These are phyloP conservation scores for Plantago elongata DNA, from an alignment of 257 asterid genomes.

Conservation along the genomic window DNA sequence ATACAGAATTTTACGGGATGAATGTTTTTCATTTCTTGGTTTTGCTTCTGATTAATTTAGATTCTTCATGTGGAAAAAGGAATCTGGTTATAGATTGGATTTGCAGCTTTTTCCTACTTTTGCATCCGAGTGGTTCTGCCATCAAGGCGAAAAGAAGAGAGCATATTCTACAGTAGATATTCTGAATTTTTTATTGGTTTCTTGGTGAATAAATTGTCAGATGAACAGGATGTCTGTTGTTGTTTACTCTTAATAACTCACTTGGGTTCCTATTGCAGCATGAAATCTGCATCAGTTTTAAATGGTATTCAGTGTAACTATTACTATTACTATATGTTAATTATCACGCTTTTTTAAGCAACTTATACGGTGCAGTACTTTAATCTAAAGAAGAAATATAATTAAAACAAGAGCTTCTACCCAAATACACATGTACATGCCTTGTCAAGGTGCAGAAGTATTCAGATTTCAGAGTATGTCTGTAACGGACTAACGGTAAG, in stretches of 20 bases:
- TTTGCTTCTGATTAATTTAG: background rate
- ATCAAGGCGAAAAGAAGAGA: conserved; percentile 36
- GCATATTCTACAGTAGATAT: background rate
- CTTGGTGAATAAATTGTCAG: background rate
- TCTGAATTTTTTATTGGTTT: background rate
- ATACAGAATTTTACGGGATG: background rate
- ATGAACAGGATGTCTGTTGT: background rate
- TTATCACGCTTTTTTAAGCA: background rate
- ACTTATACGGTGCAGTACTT: background rate
- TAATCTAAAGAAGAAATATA: background rate
- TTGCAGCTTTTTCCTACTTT: conserved; percentile 17
- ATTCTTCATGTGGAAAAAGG: no score
- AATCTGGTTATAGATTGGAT: conserved; percentile 9
- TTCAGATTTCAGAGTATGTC: no score
- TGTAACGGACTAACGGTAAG: no score
- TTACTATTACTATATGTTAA: no score
- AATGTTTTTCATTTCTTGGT: background rate
- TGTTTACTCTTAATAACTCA: background rate
- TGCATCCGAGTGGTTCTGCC: conserved; percentile 30
- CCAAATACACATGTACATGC: background rate
- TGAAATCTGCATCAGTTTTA: background rate
- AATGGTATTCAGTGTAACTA: no score
- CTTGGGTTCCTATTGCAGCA: background rate
- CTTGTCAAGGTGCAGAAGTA: no score
- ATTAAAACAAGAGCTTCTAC: background rate